Base-by-base conservation (phyloP, 2,329 filamentous ascomycete species). In the Cyclaneusma minus region DNA sequence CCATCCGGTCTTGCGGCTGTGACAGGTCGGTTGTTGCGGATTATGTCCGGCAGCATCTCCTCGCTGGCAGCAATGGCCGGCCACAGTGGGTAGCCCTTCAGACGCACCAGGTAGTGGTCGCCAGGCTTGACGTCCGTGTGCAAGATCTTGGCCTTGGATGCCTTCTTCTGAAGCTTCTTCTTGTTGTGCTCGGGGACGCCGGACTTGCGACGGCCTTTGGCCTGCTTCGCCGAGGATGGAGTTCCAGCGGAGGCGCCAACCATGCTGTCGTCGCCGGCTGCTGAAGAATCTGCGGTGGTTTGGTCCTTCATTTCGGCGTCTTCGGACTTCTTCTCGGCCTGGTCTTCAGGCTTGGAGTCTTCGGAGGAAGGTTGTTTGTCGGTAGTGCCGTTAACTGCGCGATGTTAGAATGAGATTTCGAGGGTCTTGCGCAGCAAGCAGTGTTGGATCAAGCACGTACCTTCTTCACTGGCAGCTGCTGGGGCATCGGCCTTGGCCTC, bases 61-160 rank as follows among this genome's bases (percentile, higher is more conserved):
- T 98, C 87, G 48, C 93, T 84, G 50, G 82, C 89, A 41, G 98
- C 72, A 47, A 98, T 80, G 29, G 83, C 77, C 10, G 89, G 89
- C 89, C 89, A 98, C 20, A 82, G 76, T 16, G 89, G 82, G 52
- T 82, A 92, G 33, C 87, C 89, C 62, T 91, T 93, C 52, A 98
- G 73, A 51, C 85, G 81, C 37, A 91, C 83, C 47, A 92, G 74
- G 55, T 79, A 95, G 54, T 85, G 79, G 43, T 95, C 78, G 40
- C 91, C 89, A 4, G 89, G 81, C 58, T 92, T 65, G 36, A 82
- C 85, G 47, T 93, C 70, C 28, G 82, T 63, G 40, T 83, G 68
- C 22, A 65, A 65, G 36, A 79, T 62, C 46, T 75, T 74, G 35
- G 66, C 63, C 55, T 74, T 75, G 24, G 80, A 85, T 48, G 73